Conservation (phyloP, 306 rosid species). For the Quercus robur region DNA sequence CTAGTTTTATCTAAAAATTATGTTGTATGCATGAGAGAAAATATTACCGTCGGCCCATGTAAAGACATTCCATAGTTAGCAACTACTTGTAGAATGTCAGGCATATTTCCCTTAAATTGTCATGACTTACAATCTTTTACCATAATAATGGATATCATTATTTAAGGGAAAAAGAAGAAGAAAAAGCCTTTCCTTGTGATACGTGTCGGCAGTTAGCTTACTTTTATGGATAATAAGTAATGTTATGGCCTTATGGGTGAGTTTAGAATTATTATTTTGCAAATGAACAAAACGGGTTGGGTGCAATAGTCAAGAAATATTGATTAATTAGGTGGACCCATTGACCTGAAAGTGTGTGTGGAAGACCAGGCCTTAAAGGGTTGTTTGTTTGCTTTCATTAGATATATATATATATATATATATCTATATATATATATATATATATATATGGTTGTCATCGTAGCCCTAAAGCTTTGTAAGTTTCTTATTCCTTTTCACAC, state of each 20-base stretch:
- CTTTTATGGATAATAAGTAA: background rate
- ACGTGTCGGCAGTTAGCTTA: background rate
- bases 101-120: no score
- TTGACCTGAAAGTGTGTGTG: slow-evolving; percentile 54
- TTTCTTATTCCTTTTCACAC: slow-evolving; percentile 59
- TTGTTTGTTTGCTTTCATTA: slow-evolving; percentile 58
- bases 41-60: no score
- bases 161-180: no score
- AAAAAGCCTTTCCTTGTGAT: background rate
- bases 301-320: slow-evolving; percentile 47
- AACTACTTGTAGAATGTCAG: no score
- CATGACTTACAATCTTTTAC: no score
- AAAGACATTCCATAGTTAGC: no score
- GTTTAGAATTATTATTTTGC: slow-evolving; percentile 17
- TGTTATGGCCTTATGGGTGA: background rate
- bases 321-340: slow-evolving; percentile 61
- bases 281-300: slow-evolving; percentile 37
- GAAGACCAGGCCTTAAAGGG: slow-evolving; percentile 36
- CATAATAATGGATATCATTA: no score
- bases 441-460: slow-evolving; percentile 35
- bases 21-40: no score
- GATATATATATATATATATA: background rate
- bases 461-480: slow-evolving; percentile 34
- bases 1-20: no score
- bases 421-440: no score